A percentile compares a stretch with the other conserved stretches of the same genome.
phyloP scores from a whole-genome alignment of 768 basidiomycete species.

The Multifurca ochricompacta region DNA sequence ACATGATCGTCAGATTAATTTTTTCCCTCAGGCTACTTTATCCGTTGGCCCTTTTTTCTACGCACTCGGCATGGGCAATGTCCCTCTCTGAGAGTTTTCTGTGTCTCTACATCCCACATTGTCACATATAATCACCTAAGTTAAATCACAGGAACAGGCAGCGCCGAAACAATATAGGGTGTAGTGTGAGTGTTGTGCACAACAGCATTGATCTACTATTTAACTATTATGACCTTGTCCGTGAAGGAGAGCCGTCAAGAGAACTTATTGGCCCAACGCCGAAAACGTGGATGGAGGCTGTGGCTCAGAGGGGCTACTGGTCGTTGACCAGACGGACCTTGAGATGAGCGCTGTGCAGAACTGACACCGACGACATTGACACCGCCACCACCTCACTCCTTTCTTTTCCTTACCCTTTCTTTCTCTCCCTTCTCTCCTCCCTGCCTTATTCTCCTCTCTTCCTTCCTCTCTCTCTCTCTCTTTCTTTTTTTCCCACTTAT shows the following conservation, averaged over 20 bases:
- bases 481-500: background rate
- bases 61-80: background rate
- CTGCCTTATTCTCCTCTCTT: background rate
- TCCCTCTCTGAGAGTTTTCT: background rate
- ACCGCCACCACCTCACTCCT: constrained; percentile 9
- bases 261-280: constrained; percentile 1
- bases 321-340: background rate
- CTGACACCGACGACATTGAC: background rate
- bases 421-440: background rate
- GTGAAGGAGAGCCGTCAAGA: background rate
- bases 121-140: background rate
- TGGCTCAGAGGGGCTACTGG: background rate
- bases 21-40: background rate
- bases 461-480: background rate
- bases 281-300: background rate
- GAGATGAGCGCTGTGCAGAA: background rate
- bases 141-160: background rate
- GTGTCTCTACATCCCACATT: background rate
- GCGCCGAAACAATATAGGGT: background rate
- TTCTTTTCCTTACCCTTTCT: background rate
- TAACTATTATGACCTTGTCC: background rate
- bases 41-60: background rate
- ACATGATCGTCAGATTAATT: background rate
- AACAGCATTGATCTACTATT: background rate
- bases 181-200: background rate